phyloP scores from a whole-genome alignment of 495 filamentous ascomycete species.

The Penicillium chermesinum region DNA sequence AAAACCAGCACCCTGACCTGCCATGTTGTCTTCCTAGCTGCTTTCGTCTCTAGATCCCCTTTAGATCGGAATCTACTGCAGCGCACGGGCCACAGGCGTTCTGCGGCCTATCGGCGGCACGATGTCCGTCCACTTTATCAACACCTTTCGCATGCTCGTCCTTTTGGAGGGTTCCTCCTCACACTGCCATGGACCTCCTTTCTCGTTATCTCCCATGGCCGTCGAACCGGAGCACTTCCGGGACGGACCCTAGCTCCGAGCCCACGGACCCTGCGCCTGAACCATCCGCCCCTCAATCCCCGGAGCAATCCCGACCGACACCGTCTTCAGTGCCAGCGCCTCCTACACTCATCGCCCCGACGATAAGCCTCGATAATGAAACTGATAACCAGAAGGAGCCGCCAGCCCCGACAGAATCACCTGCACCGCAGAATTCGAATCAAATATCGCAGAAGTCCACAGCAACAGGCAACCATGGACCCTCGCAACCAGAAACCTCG shows the following conservation, averaged over 20 bases:
- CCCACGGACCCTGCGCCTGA: conserved; percentile 11
- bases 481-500: background rate
- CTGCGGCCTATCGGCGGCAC: conserved; percentile 10
- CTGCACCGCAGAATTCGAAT: conserved; percentile 8
- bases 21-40: too few relatives aligned
- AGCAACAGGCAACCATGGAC: conserved; percentile 3
- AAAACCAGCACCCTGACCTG: too few relatives aligned
- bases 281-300: conserved; percentile 5
- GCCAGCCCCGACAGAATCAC: conserved; percentile 4
- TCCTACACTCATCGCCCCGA: conserved; percentile 29
- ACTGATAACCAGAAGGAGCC: background rate
- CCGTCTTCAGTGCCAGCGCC: conserved; percentile 23
- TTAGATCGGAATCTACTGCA: conserved; percentile 8
- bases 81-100: conserved; percentile 18
- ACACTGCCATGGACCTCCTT: conserved; percentile 25
- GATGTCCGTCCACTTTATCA: background rate
- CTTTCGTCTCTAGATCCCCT: too few relatives aligned
- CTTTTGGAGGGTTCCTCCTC: too few relatives aligned
- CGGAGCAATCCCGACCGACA: conserved; percentile 33
- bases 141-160: too few relatives aligned
- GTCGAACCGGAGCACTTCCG: conserved; percentile 14
- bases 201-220: conserved; percentile 27
- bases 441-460: conserved; percentile 3
- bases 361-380: conserved; percentile 21
- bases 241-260: conserved; percentile 19